Conservation (phyloP, 768 basidiomycete species). For the Macrolepiota dolichaula region DNA sequence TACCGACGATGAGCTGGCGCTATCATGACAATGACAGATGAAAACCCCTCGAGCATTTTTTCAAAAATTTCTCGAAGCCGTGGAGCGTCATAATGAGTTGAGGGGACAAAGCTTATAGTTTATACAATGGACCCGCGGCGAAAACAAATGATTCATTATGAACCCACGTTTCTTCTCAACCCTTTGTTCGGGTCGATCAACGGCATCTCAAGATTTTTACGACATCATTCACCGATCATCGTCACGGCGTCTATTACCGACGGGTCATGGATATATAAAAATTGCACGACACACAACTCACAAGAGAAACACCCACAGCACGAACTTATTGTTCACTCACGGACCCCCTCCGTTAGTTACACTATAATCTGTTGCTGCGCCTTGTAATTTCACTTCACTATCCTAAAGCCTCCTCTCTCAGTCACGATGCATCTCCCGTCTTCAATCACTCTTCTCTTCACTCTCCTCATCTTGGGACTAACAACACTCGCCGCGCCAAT, state of each 20-base stretch:
- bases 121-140: not conserved
- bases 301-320: too few species aligned
- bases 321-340: not conserved
- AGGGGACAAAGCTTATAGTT: too few species aligned
- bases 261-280: not conserved
- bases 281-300: not conserved
- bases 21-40: too few species aligned
- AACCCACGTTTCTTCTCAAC: not conserved
- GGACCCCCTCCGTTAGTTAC: not conserved
- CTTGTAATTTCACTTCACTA: not conserved
- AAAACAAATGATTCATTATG: not conserved
- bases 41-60: too few species aligned
- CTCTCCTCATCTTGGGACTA: slow-evolving; percentile 13
- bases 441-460: slow-evolving; percentile 14
- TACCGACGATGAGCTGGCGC: too few species aligned
- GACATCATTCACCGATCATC: not conserved
- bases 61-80: too few species aligned
- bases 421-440: slow-evolving; percentile 3
- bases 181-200: not conserved
- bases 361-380: not conserved
- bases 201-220: not conserved
- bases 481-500: slow-evolving; percentile 9
- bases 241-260: too few species aligned
- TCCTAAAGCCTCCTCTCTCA: not conserved
- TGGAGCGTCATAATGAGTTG: too few species aligned